Evolutionary conservation across 768 basidiomycete species (phyloP).

Genomic region (Auricularia heimuer): DNA sequence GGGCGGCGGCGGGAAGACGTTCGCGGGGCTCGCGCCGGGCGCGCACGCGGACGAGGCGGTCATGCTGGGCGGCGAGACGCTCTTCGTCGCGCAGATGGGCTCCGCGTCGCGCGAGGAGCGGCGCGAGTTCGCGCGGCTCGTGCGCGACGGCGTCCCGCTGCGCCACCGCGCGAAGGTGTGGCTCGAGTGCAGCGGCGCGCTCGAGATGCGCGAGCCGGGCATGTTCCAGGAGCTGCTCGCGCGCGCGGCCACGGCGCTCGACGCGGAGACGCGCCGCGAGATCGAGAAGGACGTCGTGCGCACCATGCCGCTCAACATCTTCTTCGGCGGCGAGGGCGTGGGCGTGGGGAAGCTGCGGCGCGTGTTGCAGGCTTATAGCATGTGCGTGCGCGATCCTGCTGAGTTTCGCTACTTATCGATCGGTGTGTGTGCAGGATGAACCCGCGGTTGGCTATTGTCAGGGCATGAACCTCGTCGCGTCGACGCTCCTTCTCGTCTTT

Average conservation of each 20-base stretch:
- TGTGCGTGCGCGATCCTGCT: constrained; percentile 37
- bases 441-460: constrained; percentile 90
- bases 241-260: constrained; percentile 27
- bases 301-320: constrained; percentile 90
- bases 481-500: constrained; percentile 84
- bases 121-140: constrained; percentile 67
- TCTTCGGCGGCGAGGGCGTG: constrained; percentile 94
- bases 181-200: constrained; percentile 87
- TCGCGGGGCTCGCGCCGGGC: constrained; percentile 59
- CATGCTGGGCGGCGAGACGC: constrained; percentile 39
- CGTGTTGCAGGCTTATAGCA: constrained; percentile 85
- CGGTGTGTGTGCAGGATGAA: constrained; percentile 53
- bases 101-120: constrained; percentile 62
- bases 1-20: constrained; percentile 45
- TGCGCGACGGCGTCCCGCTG: constrained; percentile 82
- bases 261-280: constrained; percentile 38
- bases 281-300: constrained; percentile 94
- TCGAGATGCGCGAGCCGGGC: constrained; percentile 89
- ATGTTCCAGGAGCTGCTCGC: constrained; percentile 77
- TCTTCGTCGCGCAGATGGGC: constrained; percentile 71
- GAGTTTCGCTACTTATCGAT: not conserved
- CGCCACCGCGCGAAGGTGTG: constrained; percentile 81
- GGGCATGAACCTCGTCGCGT: constrained; percentile 92
- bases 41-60: constrained; percentile 36
- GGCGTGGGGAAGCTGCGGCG: constrained; percentile 87